A percentile compares a stretch with the other conserved stretches of the same genome.
phyloP scores from a whole-genome alignment of 2,329 filamentous ascomycete genomes.

The Rhynchosporium secalis region DNA sequence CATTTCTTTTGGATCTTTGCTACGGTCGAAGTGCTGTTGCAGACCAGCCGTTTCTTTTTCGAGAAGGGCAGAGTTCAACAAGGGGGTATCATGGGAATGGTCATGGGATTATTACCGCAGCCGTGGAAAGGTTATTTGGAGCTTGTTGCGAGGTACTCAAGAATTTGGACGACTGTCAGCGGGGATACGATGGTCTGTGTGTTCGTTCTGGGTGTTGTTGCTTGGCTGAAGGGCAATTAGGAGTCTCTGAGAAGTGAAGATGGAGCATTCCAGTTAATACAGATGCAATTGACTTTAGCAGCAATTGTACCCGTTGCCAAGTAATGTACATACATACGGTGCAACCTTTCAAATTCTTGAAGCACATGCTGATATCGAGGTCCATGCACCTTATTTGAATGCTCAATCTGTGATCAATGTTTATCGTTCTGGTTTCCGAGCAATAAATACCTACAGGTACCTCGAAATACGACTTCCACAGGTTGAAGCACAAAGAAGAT shows the following conservation, averaged over 20 bases:
- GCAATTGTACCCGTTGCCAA: not conserved
- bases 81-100: constrained; percentile 62
- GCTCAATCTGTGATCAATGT: no score
- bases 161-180: constrained; percentile 71
- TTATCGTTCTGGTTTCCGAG: no score
- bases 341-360: no score
- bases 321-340: not conserved
- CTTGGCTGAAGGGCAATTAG: constrained; percentile 34
- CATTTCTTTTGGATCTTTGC: constrained; percentile 79
- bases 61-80: constrained; percentile 59
- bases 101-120: constrained; percentile 65
- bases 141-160: constrained; percentile 63
- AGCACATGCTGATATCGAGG: no score
- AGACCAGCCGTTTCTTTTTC: constrained; percentile 69
- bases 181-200: constrained; percentile 74
- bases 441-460: no score
- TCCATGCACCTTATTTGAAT: no score
- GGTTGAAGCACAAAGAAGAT: no score
- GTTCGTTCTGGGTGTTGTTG: constrained; percentile 62
- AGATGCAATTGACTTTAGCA: not conserved
- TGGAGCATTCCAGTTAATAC: no score
- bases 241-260: not conserved
- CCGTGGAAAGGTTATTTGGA: constrained; percentile 62
- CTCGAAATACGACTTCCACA: no score
- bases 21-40: constrained; percentile 70